These are phyloP conservation scores for Coemansia sp. DNA, from an alignment of 192 early-diverging fungal species.

Conservation along the genomic window DNA sequence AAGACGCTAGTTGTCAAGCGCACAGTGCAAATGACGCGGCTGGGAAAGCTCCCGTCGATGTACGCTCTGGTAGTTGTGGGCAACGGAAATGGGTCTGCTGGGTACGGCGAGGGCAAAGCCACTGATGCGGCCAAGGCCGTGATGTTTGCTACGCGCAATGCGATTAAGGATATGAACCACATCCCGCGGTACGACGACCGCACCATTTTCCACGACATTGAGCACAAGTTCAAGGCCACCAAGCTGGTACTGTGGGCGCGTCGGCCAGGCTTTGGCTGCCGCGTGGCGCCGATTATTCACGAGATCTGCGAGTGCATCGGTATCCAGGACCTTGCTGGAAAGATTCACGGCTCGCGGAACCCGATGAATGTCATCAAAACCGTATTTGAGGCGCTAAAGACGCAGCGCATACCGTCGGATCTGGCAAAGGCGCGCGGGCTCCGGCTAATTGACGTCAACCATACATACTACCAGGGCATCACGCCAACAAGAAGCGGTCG, in stretches of 20 bases:
- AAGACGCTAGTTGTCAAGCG: slow-evolving; percentile 72
- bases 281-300: slow-evolving; percentile 92
- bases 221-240: slow-evolving; percentile 88
- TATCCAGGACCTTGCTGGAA: slow-evolving; percentile 87
- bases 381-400: slow-evolving; percentile 82
- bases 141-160: slow-evolving; percentile 80
- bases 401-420: slow-evolving; percentile 79
- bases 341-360: slow-evolving; percentile 89
- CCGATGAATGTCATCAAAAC: slow-evolving; percentile 99
- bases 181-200: slow-evolving; percentile 91
- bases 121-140: slow-evolving; percentile 76
- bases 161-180: slow-evolving; percentile 82
- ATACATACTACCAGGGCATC: slow-evolving; percentile 77
- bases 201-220: slow-evolving; percentile 85
- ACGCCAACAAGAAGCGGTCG: slow-evolving; percentile 13
- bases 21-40: slow-evolving; percentile 74
- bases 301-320: slow-evolving; percentile 92
- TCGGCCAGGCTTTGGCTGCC: slow-evolving; percentile 92
- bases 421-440: slow-evolving; percentile 86
- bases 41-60: slow-evolving; percentile 77
- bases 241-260: slow-evolving; percentile 74
- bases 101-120: slow-evolving; percentile 90
- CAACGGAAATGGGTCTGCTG: slow-evolving; percentile 85
- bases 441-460: slow-evolving; percentile 86
- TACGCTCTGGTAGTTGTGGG: slow-evolving; percentile 95